Evolutionary conservation across 139 green algal genomes (phyloP), one percentile per base, ranked within the genome.

Genomic region (Chlamydomonas schloesseri): DNA sequence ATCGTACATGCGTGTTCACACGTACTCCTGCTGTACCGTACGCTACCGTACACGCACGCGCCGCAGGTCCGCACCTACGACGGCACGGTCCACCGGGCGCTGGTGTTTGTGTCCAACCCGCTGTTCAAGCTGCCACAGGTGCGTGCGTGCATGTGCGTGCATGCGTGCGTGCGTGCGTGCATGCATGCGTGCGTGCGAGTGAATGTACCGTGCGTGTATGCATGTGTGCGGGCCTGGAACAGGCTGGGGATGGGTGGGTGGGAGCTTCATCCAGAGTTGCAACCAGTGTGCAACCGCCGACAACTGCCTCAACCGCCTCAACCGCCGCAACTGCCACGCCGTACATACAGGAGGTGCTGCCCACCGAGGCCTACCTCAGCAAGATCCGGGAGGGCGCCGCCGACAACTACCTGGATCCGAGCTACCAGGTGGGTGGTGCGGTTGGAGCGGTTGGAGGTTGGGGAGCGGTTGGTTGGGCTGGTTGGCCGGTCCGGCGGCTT

Each of bases 51-150:
- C 50, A 55, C 23, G 62, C 62, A 42, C 14, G 65, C 42, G 36
- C 36, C 57, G 65, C 84, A 93, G 90, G 90, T 93, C 26, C 82
- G 88, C 34, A 93, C 90, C 28, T 93, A 93, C 73, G 90, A 91
- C 69, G 88, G 86, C 26, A 50, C 60, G 23, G n/a, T 34, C 20
- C 62, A 71, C 67, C 37, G 1, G 15, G 87, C 90, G 23, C 70
- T 88, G 47, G 79, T 70, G 23, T 92, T 92, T 62, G 88, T 93
- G 31, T 89, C 80, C 29, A 85, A 86, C 58, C 82, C 88, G 33
- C 73, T 90, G 55, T 75, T 81, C 28, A 64, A 71, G 55, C 67
- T 88, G 57, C 73, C 67, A 0, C 24, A 67, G 60, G 60, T 31
- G 60, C 18, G 55, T 24, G 20, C 10, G 60, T 31, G 60, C 18